Evolutionary conservation across 306 rosid genomes (phyloP), one percentile per base, ranked within the genome.

Genomic region (Bauhinia variegata): DNA sequence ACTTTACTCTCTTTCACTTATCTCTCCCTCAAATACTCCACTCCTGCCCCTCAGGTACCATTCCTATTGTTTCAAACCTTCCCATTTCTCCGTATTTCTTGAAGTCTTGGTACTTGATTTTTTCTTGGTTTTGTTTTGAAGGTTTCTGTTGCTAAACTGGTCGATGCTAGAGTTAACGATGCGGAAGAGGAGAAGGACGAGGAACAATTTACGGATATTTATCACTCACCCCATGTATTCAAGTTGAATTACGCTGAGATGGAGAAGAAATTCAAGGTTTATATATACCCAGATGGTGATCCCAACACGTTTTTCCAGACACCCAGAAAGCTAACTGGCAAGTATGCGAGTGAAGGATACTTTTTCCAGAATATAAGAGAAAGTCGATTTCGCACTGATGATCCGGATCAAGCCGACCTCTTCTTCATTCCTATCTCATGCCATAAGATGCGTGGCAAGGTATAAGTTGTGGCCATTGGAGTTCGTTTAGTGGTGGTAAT

Each of bases 391-490:
- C 91, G 89, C 8, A 93, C 97, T 12, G 69, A 83, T 5, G 86
- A 90, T 84, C 99, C 99, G 5, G 80, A 82, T 79, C 82, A 85
- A 78, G 97, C 99, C 2, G 76, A 86, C 65, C 90, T 89, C 76
- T 93, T 93, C 79, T 93, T 93, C 80, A 85, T 93, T 57, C 97
- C 95, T 11, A 90, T 93, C 70, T 93, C 98, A 2, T 89, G 97
- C 75, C 97, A 93, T 63, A 93, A 93, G 83, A 90, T 93, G 98
- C 85, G 97, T 55, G 98, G 98, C 78, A 88, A 90, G 98, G 98
- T 93, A 83, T 55, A 28, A 39, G 43, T 15, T 19, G 58, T 17
- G 17, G 41, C 15, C 47, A n/a, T 0, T 10, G 14, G 3, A 23
- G 2, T 23, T 23, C 28, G 1, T 23, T 23, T 23, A 23, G 28